Evolutionary conservation across 345 rosid species (phyloP), one percentile per base, ranked within the genome.

Genomic region (Reutealis trisperma): DNA sequence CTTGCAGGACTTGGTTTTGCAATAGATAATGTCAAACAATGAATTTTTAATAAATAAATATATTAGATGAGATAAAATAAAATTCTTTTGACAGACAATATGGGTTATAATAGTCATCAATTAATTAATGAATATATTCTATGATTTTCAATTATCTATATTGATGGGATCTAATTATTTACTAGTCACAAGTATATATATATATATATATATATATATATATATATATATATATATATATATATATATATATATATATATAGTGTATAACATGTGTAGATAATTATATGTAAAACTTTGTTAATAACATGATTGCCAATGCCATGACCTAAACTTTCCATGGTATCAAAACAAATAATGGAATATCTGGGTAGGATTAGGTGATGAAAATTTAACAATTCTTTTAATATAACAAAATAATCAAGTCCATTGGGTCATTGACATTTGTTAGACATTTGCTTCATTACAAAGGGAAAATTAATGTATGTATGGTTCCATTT

Each of bases 251-350:
- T 59, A 59, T 6, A n/a, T 59, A 60, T 60, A 42, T n/a, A 32
- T 42, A 21, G 63, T 37, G 55, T 63, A 14, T 27, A 57, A n/a
- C 57, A 44, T 6, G 55, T 45, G 61, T 11, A 49, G 21, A 54
- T 52, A 54, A 19, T 12, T 76, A 15, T 41, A 60, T 30, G 11
- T 16, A 51, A 63, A 32, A 5, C 19, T 37, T 34, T 42, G 32
- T 70, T 15, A 41, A 51, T 19, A 49, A 60, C 22, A 49, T 25
- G 62, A 73, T 57, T 76, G 55, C n/a, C 16, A 32, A 21, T 66
- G 76, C 79, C n/a, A 65, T 86, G 87, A 82, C 87, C 78, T 80
- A 70, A 82, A 76, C 78, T 80, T 80, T 73, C n/a, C n/a, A n/a
- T n/a, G n/a, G n/a, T 52, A 60, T 68, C 77, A 59, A 72, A 69